These are phyloP conservation scores for Aspergillus haitiensis DNA, from an alignment of 495 filamentous ascomycete species.

Conservation along the genomic window DNA sequence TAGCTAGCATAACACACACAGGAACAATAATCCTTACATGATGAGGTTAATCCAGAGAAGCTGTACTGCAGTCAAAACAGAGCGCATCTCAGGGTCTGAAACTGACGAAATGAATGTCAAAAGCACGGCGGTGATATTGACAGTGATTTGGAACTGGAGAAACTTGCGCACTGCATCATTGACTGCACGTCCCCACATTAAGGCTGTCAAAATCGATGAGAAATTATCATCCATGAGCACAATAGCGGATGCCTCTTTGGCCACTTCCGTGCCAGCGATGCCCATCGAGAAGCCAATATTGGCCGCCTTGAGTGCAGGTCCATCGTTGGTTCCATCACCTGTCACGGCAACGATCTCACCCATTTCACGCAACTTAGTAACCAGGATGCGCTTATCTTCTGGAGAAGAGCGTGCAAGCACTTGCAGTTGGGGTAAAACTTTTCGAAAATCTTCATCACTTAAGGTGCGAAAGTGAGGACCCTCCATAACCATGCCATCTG, in stretches of 20 bases:
- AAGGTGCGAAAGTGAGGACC: conserved; percentile 64
- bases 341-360: conserved; percentile 89
- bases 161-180: conserved; percentile 83
- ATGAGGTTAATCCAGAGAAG: conserved; percentile 83
- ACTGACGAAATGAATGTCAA: conserved; percentile 75
- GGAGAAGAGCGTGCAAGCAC: conserved; percentile 68
- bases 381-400: conserved; percentile 67
- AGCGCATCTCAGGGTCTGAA: conserved; percentile 52
- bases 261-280: conserved; percentile 61
- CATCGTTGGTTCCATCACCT: conserved; percentile 93
- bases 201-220: conserved; percentile 70
- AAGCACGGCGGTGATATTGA: conserved; percentile 77
- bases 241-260: conserved; percentile 78
- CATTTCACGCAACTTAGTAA: conserved; percentile 66
- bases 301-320: conserved; percentile 84
- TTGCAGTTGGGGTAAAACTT: conserved; percentile 57
- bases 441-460: conserved; percentile 58
- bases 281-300: conserved; percentile 76
- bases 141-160: conserved; percentile 76
- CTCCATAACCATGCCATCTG: conserved; percentile 59
- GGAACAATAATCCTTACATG: conserved; percentile 38
- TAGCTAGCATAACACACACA: neutral
- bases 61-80: conserved; percentile 76
- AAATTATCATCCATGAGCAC: conserved; percentile 88
- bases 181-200: conserved; percentile 83